Conservation (phyloP, 495 filamentous ascomycete species). For the Podospora appendiculata region DNA sequence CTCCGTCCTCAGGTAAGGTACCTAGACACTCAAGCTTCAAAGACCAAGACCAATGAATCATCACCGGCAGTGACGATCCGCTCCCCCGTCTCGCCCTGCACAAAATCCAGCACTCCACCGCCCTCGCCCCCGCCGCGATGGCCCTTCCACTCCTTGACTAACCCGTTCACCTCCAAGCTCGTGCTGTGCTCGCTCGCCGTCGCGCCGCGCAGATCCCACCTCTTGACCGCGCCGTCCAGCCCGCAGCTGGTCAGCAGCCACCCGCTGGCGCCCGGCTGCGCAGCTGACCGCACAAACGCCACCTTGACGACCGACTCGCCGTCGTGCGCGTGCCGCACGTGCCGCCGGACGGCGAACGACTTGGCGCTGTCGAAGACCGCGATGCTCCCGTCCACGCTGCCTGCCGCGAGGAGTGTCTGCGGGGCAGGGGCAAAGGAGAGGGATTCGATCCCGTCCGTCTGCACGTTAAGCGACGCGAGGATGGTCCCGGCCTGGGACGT, state of each 20-base stretch:
- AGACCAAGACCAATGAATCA: conserved; percentile 66
- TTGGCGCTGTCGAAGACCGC: conserved; percentile 79
- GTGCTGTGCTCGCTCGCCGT: conserved; percentile 41
- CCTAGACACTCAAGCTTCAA: conserved; percentile 45
- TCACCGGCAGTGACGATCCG: conserved; percentile 82
- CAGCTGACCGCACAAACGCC: conserved; percentile 61
- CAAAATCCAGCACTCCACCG: conserved; percentile 83
- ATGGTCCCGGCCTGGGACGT: conserved; percentile 70
- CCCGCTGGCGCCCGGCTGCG: conserved; percentile 7
- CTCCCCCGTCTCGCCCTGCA: conserved; percentile 60
- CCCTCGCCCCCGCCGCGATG: conserved; percentile 72
- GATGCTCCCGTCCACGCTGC: conserved; percentile 85
- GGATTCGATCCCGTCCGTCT: conserved; percentile 68
- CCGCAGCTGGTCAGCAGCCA: conserved; percentile 76
- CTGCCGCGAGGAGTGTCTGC: conserved; percentile 72
- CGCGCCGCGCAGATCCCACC: conserved; percentile 82
- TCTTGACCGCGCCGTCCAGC: conserved; percentile 76
- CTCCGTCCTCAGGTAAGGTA: too few relatives aligned
- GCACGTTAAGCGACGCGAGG: conserved; percentile 57
- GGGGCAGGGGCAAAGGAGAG: conserved; percentile 63
- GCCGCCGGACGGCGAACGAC: conserved; percentile 70
- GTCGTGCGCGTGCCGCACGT: conserved; percentile 75
- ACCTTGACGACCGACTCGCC: conserved; percentile 83
- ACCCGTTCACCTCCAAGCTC: conserved; percentile 45
- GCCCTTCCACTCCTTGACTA: conserved; percentile 74